Percentiles rank a stretch among this genome's conserved stretches.
phyloP scores from a whole-genome alignment of 495 filamentous ascomycete genomes.

The Talaromyces borbonicus region DNA sequence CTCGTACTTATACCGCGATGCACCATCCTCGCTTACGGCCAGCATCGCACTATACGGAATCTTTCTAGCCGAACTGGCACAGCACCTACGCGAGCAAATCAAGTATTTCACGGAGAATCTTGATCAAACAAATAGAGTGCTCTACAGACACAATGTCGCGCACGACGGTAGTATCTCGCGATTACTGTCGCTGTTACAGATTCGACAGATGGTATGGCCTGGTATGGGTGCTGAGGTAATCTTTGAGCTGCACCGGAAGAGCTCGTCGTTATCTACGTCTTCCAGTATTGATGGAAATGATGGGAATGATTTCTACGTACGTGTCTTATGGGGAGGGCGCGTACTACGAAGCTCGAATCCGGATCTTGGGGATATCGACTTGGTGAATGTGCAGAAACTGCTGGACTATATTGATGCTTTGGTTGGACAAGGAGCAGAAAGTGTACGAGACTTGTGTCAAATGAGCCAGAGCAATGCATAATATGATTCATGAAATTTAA shows the following conservation, averaged over 20 bases:
- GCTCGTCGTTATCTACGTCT: background rate
- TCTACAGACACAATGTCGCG: conserved; percentile 58
- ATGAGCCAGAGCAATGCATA: background rate
- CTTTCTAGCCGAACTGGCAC: conserved; percentile 53
- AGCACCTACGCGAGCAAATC: conserved; percentile 41
- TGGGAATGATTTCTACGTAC: conserved; percentile 27
- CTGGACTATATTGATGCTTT: conserved; percentile 56
- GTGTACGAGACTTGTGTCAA: conserved; percentile 30
- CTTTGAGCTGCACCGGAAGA: conserved; percentile 47
- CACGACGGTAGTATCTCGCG: conserved; percentile 58
- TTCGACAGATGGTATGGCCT: conserved; percentile 63
- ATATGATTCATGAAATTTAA: too few relatives aligned
- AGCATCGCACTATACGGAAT: conserved; percentile 47
- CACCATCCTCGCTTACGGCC: conserved; percentile 42
- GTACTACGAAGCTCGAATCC: conserved; percentile 50
- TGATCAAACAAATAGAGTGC: conserved; percentile 13
- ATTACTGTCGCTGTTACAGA: conserved; percentile 53
- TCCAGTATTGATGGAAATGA: conserved; percentile 15
- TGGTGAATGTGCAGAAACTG: conserved; percentile 48
- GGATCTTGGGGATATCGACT: conserved; percentile 47
- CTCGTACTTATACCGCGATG: conserved; percentile 55
- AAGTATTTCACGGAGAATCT: background rate
- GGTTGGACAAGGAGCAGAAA: conserved; percentile 40
- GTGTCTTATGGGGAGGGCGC: conserved; percentile 54
- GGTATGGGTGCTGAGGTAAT: conserved; percentile 63